Conservation (phyloP, 805 yeast species). For the Komagataella ulmi region DNA sequence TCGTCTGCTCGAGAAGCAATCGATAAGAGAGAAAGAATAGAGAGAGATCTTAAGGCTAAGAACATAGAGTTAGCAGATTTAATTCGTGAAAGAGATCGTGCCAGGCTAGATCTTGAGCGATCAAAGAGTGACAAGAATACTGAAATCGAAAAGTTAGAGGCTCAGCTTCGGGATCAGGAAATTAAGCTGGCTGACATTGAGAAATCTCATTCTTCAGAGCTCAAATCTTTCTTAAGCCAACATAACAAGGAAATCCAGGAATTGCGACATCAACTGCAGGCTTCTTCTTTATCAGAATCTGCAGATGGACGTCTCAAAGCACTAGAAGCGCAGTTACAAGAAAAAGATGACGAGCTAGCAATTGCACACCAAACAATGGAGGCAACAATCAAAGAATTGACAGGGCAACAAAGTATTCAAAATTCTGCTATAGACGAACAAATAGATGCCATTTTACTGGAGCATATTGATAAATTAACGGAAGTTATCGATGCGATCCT, state of each 20-base stretch:
- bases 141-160: constrained; percentile 51
- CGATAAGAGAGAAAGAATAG: constrained; percentile 68
- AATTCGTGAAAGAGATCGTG: constrained; percentile 81
- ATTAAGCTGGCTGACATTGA: constrained; percentile 46
- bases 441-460: constrained; percentile 36
- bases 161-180: constrained; percentile 49
- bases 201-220: constrained; percentile 47
- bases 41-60: constrained; percentile 73
- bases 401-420: constrained; percentile 30
- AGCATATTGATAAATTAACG: constrained; percentile 34
- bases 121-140: constrained; percentile 48
- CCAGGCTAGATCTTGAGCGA: constrained; percentile 70
- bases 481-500: constrained; percentile 58
- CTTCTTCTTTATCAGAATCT: constrained; percentile 6
- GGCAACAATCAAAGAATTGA: constrained; percentile 48
- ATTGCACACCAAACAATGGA: constrained; percentile 72
- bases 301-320: constrained; percentile 13
- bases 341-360: constrained; percentile 68
- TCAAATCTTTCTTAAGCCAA: constrained; percentile 42
- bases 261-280: constrained; percentile 23
- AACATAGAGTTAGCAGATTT: constrained; percentile 80
- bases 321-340: constrained; percentile 35
- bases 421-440: constrained; percentile 44
- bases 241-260: constrained; percentile 52
- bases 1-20: constrained; percentile 84